These are phyloP conservation scores for Ensete ventricosum DNA, from an alignment of 176 grass and related monocot genomes.

Conservation along the genomic window DNA sequence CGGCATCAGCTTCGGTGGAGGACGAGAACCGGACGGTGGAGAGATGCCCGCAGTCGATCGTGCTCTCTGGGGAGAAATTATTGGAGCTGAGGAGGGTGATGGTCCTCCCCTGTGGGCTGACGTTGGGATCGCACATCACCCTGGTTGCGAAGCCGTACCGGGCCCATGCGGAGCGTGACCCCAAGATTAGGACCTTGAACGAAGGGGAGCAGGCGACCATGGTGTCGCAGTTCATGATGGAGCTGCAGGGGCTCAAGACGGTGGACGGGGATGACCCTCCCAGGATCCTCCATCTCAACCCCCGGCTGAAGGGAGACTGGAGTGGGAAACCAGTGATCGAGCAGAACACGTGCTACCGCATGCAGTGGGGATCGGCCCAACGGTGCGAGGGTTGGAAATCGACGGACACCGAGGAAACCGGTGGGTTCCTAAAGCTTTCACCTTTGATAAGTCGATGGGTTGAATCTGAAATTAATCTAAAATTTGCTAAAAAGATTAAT, in stretches of 20 bases:
- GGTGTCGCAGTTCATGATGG: slow-evolving; percentile 20
- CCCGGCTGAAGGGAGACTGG: slow-evolving; percentile 16
- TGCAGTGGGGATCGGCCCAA: slow-evolving; percentile 11
- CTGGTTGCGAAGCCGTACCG: neutral
- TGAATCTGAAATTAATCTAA: neutral
- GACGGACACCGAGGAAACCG: neutral
- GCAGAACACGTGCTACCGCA: slow-evolving; percentile 13
- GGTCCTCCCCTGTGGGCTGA: slow-evolving; percentile 4
- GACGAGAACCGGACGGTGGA: slow-evolving; percentile 4
- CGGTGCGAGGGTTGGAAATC: slow-evolving; percentile 16
- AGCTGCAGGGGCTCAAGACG: slow-evolving; percentile 17
- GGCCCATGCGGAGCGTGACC: slow-evolving; percentile 7
- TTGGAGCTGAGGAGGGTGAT: neutral
- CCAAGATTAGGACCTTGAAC: neutral
- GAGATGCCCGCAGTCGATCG: slow-evolving; percentile 7
- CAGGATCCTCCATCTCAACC: slow-evolving; percentile 14
- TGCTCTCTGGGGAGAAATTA: neutral
- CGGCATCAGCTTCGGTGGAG: neutral
- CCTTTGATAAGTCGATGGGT: neutral
- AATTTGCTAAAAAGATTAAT: too few relatives aligned
- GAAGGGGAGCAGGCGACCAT: neutral
- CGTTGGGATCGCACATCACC: slow-evolving; percentile 3
- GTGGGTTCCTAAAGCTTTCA: neutral
- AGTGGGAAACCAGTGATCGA: slow-evolving; percentile 9
- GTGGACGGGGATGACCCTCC: slow-evolving; percentile 12